A percentile compares a stretch with the other conserved stretches of the same genome.
Conservation (phyloP, 768 basidiomycete species). For the Russula vinacea region DNA sequence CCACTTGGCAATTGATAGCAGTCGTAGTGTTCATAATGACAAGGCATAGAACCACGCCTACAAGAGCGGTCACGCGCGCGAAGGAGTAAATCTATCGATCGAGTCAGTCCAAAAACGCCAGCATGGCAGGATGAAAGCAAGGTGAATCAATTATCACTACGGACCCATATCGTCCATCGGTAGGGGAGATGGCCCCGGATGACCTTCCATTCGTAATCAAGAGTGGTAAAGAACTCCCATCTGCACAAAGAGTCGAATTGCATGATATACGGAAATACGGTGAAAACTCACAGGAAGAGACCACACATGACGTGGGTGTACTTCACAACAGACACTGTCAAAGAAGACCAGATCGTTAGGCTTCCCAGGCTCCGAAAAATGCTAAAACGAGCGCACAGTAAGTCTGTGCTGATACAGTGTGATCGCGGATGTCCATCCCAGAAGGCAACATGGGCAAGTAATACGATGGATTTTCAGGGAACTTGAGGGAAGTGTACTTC, state of each 20-base stretch:
- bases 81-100: background rate
- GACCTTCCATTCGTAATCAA: background rate
- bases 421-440: too few species aligned
- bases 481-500: too few species aligned
- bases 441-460: too few species aligned
- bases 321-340: background rate
- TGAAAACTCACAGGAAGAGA: background rate
- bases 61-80: background rate
- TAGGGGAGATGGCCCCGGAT: background rate
- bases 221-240: background rate
- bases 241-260: background rate
- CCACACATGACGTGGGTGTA: background rate
- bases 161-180: background rate
- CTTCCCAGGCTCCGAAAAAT: too few species aligned
- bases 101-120: background rate
- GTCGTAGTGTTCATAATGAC: too few species aligned
- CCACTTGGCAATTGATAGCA: too few species aligned
- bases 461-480: too few species aligned
- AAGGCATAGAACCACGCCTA: too few species aligned
- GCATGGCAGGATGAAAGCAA: background rate
- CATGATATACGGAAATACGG: background rate
- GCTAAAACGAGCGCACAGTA: too few species aligned
- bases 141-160: background rate
- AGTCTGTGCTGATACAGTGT: too few species aligned
- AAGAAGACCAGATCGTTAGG: too few species aligned